These are phyloP conservation scores for Backusella tuberculispora DNA, from an alignment of 192 early-diverging fungal species.

Conservation along the genomic window DNA sequence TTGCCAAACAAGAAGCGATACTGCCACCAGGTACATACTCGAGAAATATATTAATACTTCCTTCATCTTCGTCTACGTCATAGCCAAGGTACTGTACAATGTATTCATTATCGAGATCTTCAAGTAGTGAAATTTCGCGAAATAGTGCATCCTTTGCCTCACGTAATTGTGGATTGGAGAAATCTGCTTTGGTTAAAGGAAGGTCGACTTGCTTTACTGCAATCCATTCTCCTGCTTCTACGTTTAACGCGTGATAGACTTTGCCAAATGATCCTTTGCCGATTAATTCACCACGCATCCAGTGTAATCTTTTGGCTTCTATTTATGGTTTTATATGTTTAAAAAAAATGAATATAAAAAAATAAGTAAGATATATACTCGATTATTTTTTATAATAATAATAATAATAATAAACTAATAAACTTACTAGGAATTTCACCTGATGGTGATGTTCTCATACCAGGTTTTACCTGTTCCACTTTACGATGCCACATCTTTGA, in stretches of 20 bases:
- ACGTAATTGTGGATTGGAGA: conserved; percentile 46
- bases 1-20: conserved; percentile 75
- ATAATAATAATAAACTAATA: too few species aligned
- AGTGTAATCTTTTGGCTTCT: conserved; percentile 59
- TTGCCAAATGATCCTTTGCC: conserved; percentile 84
- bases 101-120: conserved; percentile 84
- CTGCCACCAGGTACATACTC: conserved; percentile 97
- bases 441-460: conserved; percentile 15
- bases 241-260: conserved; percentile 77
- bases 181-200: conserved; percentile 53
- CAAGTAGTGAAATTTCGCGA: conserved; percentile 74
- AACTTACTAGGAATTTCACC: conserved; percentile 8
- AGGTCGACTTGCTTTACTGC: conserved; percentile 84
- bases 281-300: conserved; percentile 78
- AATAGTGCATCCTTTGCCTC: conserved; percentile 62
- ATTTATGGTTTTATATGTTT: neutral
- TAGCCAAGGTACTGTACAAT: conserved; percentile 93
- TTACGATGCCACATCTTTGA: conserved; percentile 60
- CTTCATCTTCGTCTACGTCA: conserved; percentile 53
- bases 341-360: neutral
- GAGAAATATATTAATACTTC: conserved; percentile 89
- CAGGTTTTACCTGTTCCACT: conserved; percentile 53
- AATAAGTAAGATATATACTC: neutral
- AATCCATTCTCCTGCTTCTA: conserved; percentile 71
- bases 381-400: too few species aligned